A percentile compares a stretch with the other conserved stretches of the same genome.
Evolutionary conservation across 805 yeast species (phyloP).

Genomic region (Deakozyma indianensis): DNA sequence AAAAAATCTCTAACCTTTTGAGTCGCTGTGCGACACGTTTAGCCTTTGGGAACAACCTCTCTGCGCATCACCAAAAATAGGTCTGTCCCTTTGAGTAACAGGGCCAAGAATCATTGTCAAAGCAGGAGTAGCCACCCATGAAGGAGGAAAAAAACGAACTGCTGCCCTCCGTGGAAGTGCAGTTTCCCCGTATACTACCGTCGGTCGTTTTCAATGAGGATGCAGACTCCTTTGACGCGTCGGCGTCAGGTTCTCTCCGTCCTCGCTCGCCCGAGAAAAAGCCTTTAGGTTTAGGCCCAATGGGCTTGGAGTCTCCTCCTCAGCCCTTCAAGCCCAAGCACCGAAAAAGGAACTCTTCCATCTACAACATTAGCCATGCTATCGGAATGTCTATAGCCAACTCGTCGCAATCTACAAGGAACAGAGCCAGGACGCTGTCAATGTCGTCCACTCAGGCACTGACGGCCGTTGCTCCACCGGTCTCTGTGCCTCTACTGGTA

Average conservation of each 20-base stretch:
- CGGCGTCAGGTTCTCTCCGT: not conserved
- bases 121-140: no score
- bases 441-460: constrained; percentile 21
- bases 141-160: no score
- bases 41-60: no score
- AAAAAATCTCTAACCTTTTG: no score
- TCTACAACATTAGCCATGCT: not conserved
- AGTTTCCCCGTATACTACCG: not conserved
- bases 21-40: no score
- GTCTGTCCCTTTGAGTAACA: no score
- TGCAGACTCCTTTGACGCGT: not conserved
- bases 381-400: not conserved
- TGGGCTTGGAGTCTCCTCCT: not conserved
- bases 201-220: not conserved
- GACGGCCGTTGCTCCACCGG: constrained; percentile 26
- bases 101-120: no score
- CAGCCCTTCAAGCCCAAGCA: constrained; percentile 2
- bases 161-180: not conserved
- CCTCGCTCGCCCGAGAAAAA: not conserved
- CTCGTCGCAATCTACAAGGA: not conserved
- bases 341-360: not conserved
- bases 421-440: constrained; percentile 9
- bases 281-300: not conserved
- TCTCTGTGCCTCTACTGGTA: constrained; percentile 29
- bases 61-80: no score